Percentiles rank a stretch among this genome's conserved stretches.
Evolutionary conservation across 2,329 filamentous ascomycete genomes (phyloP).

Genomic region (Sarocladiaceae sp.): DNA sequence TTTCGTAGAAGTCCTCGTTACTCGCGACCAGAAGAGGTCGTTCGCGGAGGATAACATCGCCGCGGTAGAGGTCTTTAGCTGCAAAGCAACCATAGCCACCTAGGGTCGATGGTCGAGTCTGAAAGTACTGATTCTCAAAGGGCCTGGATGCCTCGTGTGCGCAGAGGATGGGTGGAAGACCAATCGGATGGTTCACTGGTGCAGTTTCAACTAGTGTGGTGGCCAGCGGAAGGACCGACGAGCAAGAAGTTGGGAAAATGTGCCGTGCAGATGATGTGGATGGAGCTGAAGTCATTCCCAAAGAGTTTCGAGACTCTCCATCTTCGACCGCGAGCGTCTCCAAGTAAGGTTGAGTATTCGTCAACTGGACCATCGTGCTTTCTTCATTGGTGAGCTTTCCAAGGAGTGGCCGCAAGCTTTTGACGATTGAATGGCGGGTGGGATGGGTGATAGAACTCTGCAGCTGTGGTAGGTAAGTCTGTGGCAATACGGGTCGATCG

Average conservation of each 20-base stretch:
- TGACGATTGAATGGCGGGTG: too few relatives aligned
- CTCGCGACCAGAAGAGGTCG: constrained; percentile 34
- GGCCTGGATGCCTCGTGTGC: not conserved
- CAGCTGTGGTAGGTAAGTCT: too few relatives aligned
- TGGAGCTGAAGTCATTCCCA: not conserved
- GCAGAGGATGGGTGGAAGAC: not conserved
- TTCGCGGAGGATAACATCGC: constrained; percentile 41
- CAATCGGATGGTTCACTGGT: too few relatives aligned
- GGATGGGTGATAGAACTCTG: too few relatives aligned
- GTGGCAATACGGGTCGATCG: too few relatives aligned
- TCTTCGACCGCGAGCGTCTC: not conserved
- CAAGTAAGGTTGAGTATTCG: too few relatives aligned
- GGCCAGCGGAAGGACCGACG: not conserved
- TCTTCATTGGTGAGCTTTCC: too few relatives aligned
- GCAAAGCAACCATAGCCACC: constrained; percentile 47
- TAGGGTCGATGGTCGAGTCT: constrained; percentile 33
- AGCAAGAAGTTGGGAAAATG: too few relatives aligned
- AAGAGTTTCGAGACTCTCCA: not conserved
- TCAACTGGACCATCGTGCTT: too few relatives aligned
- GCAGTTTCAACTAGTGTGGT: too few relatives aligned
- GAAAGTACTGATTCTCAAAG: constrained; percentile 33
- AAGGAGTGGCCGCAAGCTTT: too few relatives aligned
- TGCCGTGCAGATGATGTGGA: not conserved
- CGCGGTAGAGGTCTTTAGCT: constrained; percentile 26
- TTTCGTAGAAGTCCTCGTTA: constrained; percentile 22